Evolutionary conservation across 1,284 basidiomycete species (phyloP).

Genomic region (Vanrija humicola): DNA sequence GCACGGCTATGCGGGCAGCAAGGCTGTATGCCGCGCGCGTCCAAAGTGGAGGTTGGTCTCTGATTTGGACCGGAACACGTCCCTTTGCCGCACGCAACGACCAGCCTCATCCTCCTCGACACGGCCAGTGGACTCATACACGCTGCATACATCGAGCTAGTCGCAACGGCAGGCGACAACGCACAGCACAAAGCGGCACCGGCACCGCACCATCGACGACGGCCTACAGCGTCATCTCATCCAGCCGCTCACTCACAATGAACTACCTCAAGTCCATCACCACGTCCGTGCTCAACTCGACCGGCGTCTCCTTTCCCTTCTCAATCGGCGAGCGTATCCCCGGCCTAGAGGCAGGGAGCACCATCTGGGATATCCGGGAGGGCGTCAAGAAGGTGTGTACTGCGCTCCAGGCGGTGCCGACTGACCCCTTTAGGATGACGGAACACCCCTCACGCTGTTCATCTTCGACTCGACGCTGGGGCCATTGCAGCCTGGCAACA

Average conservation of each 20-base stretch:
- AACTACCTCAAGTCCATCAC: constrained; percentile 51
- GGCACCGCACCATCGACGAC: neutral
- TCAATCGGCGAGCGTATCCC: constrained; percentile 71
- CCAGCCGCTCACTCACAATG: constrained; percentile 26
- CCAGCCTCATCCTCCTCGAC: too few relatives aligned
- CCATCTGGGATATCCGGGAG: constrained; percentile 82
- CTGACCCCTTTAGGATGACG: constrained; percentile 68
- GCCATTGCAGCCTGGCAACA: constrained; percentile 46
- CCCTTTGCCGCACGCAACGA: too few relatives aligned
- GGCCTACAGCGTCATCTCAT: neutral
- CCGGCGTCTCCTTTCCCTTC: constrained; percentile 84
- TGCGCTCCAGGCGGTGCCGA: neutral
- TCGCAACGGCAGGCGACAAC: neutral
- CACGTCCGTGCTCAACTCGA: constrained; percentile 77
- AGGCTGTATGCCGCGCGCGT: too few relatives aligned
- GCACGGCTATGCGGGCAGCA: too few relatives aligned
- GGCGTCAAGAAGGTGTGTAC: constrained; percentile 73
- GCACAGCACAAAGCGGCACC: too few relatives aligned
- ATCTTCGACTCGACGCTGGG: constrained; percentile 66
- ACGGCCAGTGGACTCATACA: too few relatives aligned
- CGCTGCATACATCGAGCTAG: too few relatives aligned
- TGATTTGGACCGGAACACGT: too few relatives aligned
- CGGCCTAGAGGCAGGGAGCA: constrained; percentile 58
- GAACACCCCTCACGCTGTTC: constrained; percentile 76
- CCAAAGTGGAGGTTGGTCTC: too few relatives aligned